A percentile compares a stretch with the other conserved stretches of the same genome.
Evolutionary conservation across 2,329 filamentous ascomycete species (phyloP).

Genomic region (Colletotrichum navitas): DNA sequence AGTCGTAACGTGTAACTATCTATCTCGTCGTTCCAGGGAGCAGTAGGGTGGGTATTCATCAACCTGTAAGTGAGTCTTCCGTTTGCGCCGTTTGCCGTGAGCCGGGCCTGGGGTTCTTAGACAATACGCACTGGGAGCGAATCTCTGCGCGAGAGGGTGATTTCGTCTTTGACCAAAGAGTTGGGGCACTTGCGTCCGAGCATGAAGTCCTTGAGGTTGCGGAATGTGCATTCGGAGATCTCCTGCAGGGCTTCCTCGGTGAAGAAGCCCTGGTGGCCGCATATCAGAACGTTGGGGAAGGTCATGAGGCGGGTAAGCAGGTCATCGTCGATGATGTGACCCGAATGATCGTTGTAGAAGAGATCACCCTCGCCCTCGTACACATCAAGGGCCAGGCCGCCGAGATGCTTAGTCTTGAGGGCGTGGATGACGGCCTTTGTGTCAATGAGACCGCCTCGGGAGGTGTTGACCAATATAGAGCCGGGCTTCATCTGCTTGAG

Average conservation of each 20-base stretch:
- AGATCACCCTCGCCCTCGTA: conserved; percentile 74
- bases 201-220: conserved; percentile 65
- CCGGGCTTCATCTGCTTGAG: conserved; percentile 69
- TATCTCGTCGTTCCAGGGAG: neutral
- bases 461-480: conserved; percentile 76
- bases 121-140: conserved; percentile 51
- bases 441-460: conserved; percentile 73
- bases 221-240: conserved; percentile 71
- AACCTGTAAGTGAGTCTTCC: neutral
- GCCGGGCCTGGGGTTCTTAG: conserved; percentile 21
- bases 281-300: conserved; percentile 76
- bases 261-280: conserved; percentile 78
- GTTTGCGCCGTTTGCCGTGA: neutral
- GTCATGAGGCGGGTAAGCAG: conserved; percentile 75
- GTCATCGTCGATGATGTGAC: conserved; percentile 75
- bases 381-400: conserved; percentile 75
- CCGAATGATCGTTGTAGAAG: conserved; percentile 76
- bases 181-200: conserved; percentile 52
- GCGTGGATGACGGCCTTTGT: conserved; percentile 70
- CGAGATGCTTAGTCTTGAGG: conserved; percentile 70
- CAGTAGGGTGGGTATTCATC: conserved; percentile 19
- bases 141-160: conserved; percentile 42
- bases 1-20: conserved; percentile 31
- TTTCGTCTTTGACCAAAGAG: conserved; percentile 50
- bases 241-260: conserved; percentile 74